Evolutionary conservation across 2,329 filamentous ascomycete genomes (phyloP).

Genomic region (Aspergillus brunneoviolaceus): DNA sequence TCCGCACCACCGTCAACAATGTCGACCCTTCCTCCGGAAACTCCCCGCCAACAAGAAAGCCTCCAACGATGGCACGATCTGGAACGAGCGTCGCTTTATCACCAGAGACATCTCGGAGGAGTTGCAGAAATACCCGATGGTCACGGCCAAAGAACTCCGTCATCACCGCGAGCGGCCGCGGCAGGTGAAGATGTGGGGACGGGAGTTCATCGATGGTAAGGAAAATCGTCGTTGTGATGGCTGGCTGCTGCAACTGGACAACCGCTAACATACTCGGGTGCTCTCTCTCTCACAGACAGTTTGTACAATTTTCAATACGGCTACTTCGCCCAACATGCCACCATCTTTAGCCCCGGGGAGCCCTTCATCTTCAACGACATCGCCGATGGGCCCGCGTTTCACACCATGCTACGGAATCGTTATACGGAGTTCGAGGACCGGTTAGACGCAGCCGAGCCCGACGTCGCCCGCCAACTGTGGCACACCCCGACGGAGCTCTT

Average conservation of each 20-base stretch:
- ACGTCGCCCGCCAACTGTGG: conserved; percentile 88
- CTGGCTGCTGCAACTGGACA: background rate
- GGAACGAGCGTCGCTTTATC: conserved; percentile 81
- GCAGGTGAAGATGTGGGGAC: conserved; percentile 92
- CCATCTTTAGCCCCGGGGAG: conserved; percentile 90
- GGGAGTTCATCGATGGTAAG: conserved; percentile 93
- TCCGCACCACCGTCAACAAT: conserved; percentile 26
- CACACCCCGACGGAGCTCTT: conserved; percentile 98
- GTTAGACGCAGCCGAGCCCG: conserved; percentile 70
- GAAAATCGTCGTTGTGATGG: conserved; percentile 15
- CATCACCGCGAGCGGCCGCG: conserved; percentile 71
- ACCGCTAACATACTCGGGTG: background rate
- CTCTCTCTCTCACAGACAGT: conserved; percentile 61
- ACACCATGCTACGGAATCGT: conserved; percentile 69
- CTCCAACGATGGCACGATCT: conserved; percentile 63
- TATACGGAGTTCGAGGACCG: conserved; percentile 89
- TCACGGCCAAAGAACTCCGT: conserved; percentile 78
- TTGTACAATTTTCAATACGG: conserved; percentile 93
- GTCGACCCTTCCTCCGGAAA: conserved; percentile 38
- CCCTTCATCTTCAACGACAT: conserved; percentile 85
- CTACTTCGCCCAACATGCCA: conserved; percentile 94
- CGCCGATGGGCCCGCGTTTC: conserved; percentile 82
- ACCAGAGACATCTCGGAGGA: conserved; percentile 76
- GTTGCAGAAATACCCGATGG: conserved; percentile 76
- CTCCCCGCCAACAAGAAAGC: conserved; percentile 38